These are phyloP conservation scores for Spongospora subterranea DNA, from an alignment of 208 protist genomes.

Conservation along the genomic window DNA sequence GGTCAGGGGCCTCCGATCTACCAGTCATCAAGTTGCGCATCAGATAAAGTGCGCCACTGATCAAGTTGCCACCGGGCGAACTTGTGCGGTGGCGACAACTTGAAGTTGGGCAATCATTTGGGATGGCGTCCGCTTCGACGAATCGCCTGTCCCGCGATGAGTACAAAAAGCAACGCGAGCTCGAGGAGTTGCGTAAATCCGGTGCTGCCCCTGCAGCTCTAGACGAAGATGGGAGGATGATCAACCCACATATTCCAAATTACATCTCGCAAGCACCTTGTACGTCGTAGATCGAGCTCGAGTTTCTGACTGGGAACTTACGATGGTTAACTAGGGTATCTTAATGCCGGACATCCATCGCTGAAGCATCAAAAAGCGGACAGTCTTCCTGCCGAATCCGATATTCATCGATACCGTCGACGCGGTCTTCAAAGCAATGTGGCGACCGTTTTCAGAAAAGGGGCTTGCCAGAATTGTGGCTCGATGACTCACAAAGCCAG, in stretches of 20 bases:
- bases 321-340: conserved; percentile 62
- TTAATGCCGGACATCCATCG: conserved; percentile 56
- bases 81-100: too few species aligned
- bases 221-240: conserved; percentile 74
- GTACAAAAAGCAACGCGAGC: conserved; percentile 78
- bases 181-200: conserved; percentile 84
- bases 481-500: conserved; percentile 90
- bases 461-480: conserved; percentile 98
- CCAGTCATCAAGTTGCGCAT: too few species aligned
- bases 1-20: too few species aligned
- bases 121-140: neutral
- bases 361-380: conserved; percentile 70
- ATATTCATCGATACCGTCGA: conserved; percentile 55
- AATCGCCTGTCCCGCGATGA: conserved; percentile 69
- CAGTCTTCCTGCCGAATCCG: neutral
- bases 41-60: too few species aligned
- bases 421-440: conserved; percentile 70
- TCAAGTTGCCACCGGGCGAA: too few species aligned
- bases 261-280: conserved; percentile 95
- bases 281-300: conserved; percentile 70
- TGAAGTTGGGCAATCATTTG: neutral
- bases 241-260: conserved; percentile 98
- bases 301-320: neutral
- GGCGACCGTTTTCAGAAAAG: conserved; percentile 87
- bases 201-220: conserved; percentile 71